Percentiles rank a stretch among this genome's conserved stretches.
Conservation (phyloP, 2,329 filamentous ascomycete genomes). For the Neospermospora avenae region DNA sequence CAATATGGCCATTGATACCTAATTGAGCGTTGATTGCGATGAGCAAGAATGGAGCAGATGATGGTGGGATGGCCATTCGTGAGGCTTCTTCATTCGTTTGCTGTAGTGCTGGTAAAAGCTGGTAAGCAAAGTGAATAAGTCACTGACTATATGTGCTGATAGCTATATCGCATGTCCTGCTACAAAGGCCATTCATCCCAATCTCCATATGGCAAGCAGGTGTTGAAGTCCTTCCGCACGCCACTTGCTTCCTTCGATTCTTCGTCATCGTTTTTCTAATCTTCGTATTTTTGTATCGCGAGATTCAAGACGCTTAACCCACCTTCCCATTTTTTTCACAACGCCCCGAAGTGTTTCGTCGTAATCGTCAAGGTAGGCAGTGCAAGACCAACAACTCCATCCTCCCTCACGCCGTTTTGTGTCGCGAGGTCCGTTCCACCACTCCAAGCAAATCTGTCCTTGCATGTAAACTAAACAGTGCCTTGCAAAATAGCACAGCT, state of each 20-base stretch:
- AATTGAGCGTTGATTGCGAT: background rate
- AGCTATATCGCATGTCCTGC: background rate
- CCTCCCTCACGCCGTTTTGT: constrained; percentile 4
- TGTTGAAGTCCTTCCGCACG: constrained; percentile 3
- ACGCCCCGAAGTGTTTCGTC: background rate
- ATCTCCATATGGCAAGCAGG: background rate
- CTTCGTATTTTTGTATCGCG: background rate
- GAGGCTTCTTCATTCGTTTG: background rate
- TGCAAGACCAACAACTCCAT: background rate
- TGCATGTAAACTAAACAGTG: background rate
- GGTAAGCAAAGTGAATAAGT: background rate
- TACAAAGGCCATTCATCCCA: constrained; percentile 6
- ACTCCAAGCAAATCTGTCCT: background rate
- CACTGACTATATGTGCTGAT: background rate
- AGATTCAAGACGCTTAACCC: background rate
- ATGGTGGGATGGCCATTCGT: constrained; percentile 4
- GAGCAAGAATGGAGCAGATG: background rate
- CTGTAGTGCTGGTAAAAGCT: background rate
- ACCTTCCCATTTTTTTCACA: constrained; percentile 1
- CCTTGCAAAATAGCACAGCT: background rate
- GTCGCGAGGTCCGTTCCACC: background rate
- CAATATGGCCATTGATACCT: background rate
- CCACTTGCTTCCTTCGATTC: background rate
- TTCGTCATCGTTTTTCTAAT: too few species aligned
- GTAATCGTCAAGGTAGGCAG: background rate